Evolutionary conservation across 2,329 filamentous ascomycete species (phyloP).

Genomic region (Penicillium italicum): DNA sequence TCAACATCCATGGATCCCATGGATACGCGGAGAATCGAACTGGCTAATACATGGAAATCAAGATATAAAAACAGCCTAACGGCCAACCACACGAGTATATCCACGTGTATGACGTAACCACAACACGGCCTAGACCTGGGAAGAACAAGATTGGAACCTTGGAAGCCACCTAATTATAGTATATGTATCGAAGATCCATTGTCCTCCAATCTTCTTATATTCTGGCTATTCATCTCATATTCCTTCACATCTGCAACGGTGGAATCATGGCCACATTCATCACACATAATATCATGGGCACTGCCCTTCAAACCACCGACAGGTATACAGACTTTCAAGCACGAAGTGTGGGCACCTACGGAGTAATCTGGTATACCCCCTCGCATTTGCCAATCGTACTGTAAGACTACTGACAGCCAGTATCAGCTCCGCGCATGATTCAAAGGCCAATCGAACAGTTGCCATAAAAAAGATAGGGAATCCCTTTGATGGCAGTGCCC

Average conservation of each 20-base stretch:
- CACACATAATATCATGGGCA: constrained; percentile 2
- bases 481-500: neutral
- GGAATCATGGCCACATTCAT: constrained; percentile 1
- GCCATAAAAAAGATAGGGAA: constrained; percentile 5
- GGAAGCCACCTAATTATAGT: neutral
- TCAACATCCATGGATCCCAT: neutral
- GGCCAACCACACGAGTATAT: neutral
- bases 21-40: neutral
- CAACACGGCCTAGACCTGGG: neutral
- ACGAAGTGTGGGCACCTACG: neutral
- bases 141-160: neutral
- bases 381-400: neutral
- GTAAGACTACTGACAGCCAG: neutral
- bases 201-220: no score
- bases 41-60: neutral
- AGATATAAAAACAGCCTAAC: neutral
- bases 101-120: neutral
- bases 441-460: neutral
- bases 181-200: neutral
- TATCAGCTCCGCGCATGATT: constrained; percentile 1
- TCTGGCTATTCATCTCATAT: neutral
- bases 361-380: constrained; percentile 1
- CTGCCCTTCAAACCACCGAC: neutral
- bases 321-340: constrained; percentile 1
- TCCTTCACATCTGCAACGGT: neutral